Evolutionary conservation across 441 rosid species (phyloP).

Genomic region (Biscutella auriculata): DNA sequence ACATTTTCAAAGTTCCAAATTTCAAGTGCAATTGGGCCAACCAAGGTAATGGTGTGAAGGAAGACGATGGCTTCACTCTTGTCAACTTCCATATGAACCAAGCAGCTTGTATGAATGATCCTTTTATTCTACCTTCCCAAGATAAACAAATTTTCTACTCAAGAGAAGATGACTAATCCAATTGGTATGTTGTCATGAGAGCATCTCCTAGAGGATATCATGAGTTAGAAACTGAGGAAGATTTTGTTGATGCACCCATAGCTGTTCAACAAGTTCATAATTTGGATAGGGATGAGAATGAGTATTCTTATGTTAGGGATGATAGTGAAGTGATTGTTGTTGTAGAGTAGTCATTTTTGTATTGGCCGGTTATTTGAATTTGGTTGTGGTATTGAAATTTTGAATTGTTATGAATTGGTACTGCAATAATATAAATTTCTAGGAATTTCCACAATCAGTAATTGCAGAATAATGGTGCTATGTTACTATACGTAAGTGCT

Average conservation of each 20-base stretch:
- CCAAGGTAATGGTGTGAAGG: not conserved
- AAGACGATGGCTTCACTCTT: not conserved
- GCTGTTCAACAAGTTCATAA: not conserved
- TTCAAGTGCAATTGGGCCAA: not conserved
- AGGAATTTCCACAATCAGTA: too few species aligned
- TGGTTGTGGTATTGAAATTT: too few species aligned
- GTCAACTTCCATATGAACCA: not conserved
- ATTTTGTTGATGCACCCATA: not conserved
- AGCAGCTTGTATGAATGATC: not conserved
- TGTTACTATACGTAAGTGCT: too few species aligned
- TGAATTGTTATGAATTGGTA: too few species aligned
- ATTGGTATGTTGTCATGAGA: not conserved
- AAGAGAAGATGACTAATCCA: not conserved
- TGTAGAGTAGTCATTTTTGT: too few species aligned
- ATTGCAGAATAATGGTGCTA: too few species aligned
- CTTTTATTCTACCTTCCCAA: not conserved
- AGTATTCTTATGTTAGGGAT: too few species aligned
- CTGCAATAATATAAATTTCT: too few species aligned
- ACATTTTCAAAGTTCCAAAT: not conserved
- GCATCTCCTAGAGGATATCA: not conserved
- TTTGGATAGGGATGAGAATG: not conserved
- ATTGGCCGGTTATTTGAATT: too few species aligned
- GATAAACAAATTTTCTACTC: not conserved
- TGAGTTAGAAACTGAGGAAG: not conserved
- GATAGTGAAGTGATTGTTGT: too few species aligned